Evolutionary conservation across 176 grass and related monocot genomes (phyloP), one percentile per base, ranked within the genome.

Genomic region (Saccharum officinarum): DNA sequence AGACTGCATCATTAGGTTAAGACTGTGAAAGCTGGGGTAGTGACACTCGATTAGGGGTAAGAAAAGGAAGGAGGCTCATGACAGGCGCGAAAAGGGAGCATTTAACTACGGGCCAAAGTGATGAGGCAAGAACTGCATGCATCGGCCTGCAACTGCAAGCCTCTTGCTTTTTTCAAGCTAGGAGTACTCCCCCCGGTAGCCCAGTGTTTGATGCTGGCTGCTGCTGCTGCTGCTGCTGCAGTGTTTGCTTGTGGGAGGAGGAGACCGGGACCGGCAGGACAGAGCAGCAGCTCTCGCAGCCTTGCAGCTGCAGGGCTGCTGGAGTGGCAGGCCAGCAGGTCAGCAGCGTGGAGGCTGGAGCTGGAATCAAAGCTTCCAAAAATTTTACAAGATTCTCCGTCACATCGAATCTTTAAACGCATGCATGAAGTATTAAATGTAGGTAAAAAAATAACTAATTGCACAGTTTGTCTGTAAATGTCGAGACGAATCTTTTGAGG

Each of bases 171-270:
- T 76, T 74, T 49, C 3, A 17, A 28, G 63, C 12, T 14, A 34
- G 6, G 16, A 18, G 49, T 18, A 54, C 50, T 44, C 7, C 12
- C 3, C 42, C 10, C 42, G 10, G 40, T 0, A 2, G 8, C 40
- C 46, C 46, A 52, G 49, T 18, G 49, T 52, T 57, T 57, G 54
- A 22, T 57, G 54, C 18, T 22, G 22, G 59, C 59, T 25, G 59
- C 55, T 23, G 52, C 52, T 25, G 59, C 55, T 23, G 52, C 52
- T 20, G 80, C 7, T 82, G 87, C 88, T 28, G 28, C 28, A 87
- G 67, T 76, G 86, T 87, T 94, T 89, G 88, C 89, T 59, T 91
- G 87, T 62, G 50, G 85, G 69, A 65, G 78, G 38, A 88, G 91
- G 85, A 94, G 81, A 86, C 86, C 85, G 83, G 67, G 78, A 86